Percentiles rank a stretch among this genome's conserved stretches.
Conservation (phyloP, 2,329 filamentous ascomycete species). For the Paradendryphiella salina region DNA sequence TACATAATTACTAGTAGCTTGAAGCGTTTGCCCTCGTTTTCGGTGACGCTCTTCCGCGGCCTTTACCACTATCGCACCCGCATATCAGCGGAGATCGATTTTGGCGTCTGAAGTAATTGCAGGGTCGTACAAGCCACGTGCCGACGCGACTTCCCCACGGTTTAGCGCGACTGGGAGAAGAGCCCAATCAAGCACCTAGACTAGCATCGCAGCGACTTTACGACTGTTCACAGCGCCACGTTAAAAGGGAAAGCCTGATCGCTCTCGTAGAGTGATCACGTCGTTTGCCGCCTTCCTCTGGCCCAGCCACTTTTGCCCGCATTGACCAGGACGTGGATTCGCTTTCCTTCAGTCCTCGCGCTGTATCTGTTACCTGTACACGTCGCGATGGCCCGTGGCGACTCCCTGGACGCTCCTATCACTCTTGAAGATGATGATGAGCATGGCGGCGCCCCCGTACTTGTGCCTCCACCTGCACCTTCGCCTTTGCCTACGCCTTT, state of each 20-base stretch:
- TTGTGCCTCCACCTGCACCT: not conserved
- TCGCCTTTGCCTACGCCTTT: not conserved
- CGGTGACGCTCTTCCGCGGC: too few relatives aligned
- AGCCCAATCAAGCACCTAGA: not conserved
- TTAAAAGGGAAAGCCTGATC: not conserved
- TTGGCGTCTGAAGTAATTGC: not conserved
- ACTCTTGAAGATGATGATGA: conserved; percentile 3
- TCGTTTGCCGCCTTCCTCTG: not conserved
- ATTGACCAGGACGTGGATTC: not conserved
- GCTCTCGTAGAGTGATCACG: not conserved
- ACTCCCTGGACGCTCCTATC: conserved; percentile 10
- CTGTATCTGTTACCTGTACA: too few relatives aligned
- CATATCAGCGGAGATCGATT: not conserved
- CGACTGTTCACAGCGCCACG: not conserved
- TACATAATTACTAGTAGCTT: not conserved
- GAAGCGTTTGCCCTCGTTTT: too few relatives aligned
- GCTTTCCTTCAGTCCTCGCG: not conserved
- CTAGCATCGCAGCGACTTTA: not conserved
- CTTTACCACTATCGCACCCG: not conserved
- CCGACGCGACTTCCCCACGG: conserved; percentile 6
- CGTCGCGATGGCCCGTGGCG: conserved; percentile 6
- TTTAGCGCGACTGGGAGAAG: conserved; percentile 6
- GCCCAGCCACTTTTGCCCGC: not conserved
- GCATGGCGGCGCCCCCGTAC: not conserved
- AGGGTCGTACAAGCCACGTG: conserved; percentile 10